phyloP scores from a whole-genome alignment of 331 rosid genomes.

The Telfairia occidentalis region DNA sequence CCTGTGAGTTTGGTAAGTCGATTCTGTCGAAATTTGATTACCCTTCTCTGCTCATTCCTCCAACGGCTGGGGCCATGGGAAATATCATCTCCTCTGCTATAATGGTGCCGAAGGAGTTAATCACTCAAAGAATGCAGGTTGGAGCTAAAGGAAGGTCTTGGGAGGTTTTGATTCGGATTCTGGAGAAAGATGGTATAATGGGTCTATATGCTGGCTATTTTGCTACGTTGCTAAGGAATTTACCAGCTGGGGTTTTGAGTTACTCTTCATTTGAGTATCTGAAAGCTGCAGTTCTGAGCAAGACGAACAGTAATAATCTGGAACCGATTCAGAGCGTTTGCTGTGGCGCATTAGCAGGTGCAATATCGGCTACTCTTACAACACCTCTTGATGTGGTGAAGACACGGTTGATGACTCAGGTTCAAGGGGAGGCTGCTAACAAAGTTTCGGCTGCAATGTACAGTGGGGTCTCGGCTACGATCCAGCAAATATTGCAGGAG shows the following conservation, averaged over 20 bases:
- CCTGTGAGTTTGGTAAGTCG: conserved; percentile 80
- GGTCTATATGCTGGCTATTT: conserved; percentile 79
- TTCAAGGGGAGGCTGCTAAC: conserved; percentile 34
- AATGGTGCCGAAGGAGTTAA: conserved; percentile 87
- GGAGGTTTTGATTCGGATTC: conserved; percentile 44
- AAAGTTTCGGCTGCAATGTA: conserved; percentile 41
- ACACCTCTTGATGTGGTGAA: conserved; percentile 88
- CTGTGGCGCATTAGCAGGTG: conserved; percentile 84
- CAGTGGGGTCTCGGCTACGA: conserved; percentile 45
- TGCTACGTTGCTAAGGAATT: conserved; percentile 61
- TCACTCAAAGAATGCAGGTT: conserved; percentile 88
- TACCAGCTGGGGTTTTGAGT: conserved; percentile 82
- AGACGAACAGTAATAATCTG: conserved; percentile 22
- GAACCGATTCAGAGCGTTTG: conserved; percentile 72
- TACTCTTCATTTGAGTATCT: conserved; percentile 83
- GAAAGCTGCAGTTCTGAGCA: conserved; percentile 49
- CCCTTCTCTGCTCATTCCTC: conserved; percentile 65
- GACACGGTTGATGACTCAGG: conserved; percentile 88
- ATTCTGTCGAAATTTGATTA: conserved; percentile 32
- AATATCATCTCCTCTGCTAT: conserved; percentile 70
- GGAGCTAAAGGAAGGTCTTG: conserved; percentile 72
- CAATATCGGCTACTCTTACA: conserved; percentile 72
- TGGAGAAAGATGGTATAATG: conserved; percentile 62
- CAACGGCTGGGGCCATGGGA: conserved; percentile 81
- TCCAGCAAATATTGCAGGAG: conserved; percentile 53